These are phyloP conservation scores for Aureobasidium lini DNA, from an alignment of 2,329 filamentous ascomycete genomes.

Conservation along the genomic window DNA sequence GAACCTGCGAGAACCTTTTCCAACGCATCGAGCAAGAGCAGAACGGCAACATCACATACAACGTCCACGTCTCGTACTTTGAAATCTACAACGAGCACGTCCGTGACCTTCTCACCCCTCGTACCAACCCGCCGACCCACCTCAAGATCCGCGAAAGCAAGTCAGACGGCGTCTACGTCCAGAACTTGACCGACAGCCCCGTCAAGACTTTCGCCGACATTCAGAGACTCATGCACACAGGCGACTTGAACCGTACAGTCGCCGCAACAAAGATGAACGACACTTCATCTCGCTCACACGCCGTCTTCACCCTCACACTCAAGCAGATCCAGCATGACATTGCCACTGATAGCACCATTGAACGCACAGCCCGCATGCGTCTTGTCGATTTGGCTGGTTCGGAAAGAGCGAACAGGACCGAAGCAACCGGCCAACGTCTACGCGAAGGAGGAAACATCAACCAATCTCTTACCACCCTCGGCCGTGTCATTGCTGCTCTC, in stretches of 20 bases:
- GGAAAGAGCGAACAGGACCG: slow-evolving; percentile 89
- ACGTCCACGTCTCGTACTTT: slow-evolving; percentile 95
- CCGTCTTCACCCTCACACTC: slow-evolving; percentile 95
- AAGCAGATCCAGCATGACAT: slow-evolving; percentile 98
- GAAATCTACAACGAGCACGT: slow-evolving; percentile 99
- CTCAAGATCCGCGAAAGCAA: slow-evolving; percentile 96
- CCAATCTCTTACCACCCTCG: slow-evolving; percentile 92
- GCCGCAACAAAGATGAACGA: slow-evolving; percentile 99
- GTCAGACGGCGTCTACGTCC: slow-evolving; percentile 91
- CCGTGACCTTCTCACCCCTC: slow-evolving; percentile 78
- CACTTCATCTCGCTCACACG: slow-evolving; percentile 90
- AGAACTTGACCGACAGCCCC: slow-evolving; percentile 88
- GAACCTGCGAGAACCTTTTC: slow-evolving; percentile 93
- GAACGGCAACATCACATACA: slow-evolving; percentile 88
- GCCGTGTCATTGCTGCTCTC: slow-evolving; percentile 88
- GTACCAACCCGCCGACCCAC: slow-evolving; percentile 75
- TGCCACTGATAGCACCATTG: slow-evolving; percentile 94
- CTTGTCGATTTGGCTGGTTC: slow-evolving; percentile 92
- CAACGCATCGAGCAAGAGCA: slow-evolving; percentile 81
- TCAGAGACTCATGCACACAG: slow-evolving; percentile 80
- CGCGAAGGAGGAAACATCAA: slow-evolving; percentile 98
- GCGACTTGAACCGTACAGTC: slow-evolving; percentile 78
- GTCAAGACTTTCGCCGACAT: slow-evolving; percentile 84
- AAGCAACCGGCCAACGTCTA: slow-evolving; percentile 83
- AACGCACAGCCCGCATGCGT: slow-evolving; percentile 86